Evolutionary conservation across 2,329 filamentous ascomycete genomes (phyloP).

Genomic region (Diaporthe humulicola): DNA sequence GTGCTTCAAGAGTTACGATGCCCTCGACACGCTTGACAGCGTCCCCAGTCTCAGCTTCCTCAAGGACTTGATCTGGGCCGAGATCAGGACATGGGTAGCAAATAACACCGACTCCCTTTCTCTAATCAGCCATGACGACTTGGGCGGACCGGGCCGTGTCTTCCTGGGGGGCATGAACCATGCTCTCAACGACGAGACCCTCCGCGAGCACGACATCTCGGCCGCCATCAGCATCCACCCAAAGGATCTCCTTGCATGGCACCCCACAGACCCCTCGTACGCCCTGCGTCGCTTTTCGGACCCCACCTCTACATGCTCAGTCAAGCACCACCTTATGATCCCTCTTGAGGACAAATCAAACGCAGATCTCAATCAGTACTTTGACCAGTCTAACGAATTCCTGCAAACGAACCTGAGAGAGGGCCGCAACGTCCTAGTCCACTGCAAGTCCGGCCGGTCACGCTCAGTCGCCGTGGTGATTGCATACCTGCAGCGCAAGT

Average conservation of each 20-base stretch:
- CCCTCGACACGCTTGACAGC: constrained; percentile 21
- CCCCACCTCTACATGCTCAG: constrained; percentile 12
- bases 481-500: constrained; percentile 29
- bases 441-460: constrained; percentile 31
- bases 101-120: constrained; percentile 28
- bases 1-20: constrained; percentile 31
- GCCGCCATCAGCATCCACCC: constrained; percentile 33
- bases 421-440: constrained; percentile 27
- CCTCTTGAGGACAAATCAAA: constrained; percentile 19
- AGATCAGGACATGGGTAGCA: constrained; percentile 31
- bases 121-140: constrained; percentile 16
- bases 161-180: constrained; percentile 33
- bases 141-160: constrained; percentile 27
- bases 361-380: constrained; percentile 23
- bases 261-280: constrained; percentile 30
- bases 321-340: constrained; percentile 20
- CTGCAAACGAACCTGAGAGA: neutral
- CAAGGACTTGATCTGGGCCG: constrained; percentile 22
- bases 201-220: constrained; percentile 18
- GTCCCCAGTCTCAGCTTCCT: constrained; percentile 15
- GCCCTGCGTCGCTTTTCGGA: constrained; percentile 24
- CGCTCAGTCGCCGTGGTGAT: constrained; percentile 30
- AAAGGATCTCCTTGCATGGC: constrained; percentile 28
- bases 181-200: constrained; percentile 29
- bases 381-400: constrained; percentile 11